Base-by-base conservation (phyloP, 1,284 basidiomycete genomes). In the Bondarzewia mesenterica region DNA sequence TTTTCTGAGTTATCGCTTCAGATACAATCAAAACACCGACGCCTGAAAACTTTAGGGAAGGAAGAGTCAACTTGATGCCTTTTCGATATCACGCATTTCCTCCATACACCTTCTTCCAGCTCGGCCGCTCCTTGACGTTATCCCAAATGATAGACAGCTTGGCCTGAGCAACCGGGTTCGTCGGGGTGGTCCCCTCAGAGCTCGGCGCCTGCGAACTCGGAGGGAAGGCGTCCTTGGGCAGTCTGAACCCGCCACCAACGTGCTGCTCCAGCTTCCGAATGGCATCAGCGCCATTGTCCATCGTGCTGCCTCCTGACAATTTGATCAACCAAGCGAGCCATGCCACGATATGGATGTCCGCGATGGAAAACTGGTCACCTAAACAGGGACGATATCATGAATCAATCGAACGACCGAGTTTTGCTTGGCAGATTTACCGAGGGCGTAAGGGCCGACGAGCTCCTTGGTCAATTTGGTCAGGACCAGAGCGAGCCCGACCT, bases 321-420 rank as follows among this genome's bases (percentile, higher is more conserved):
- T 58, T 62, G 10, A 82, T 76, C 8, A 92, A 55, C 25, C 81
- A 75, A 2, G 80, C 70, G 35, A 93, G 63, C 89, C 89, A 95
- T 10, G 80, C 81, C 3, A 79, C 81, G 22, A 92, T 68, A 59
- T 93, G 89, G 46, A 92, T 65, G 61, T 94, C 92, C 2, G 83
- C 87, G 39, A 91, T 69, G 7, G 83, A 88, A 59, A 92, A 63
- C 52, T 89, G 86, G 57, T 86, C 85, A 22, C 84, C 84, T 85
- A 50, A 18, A 44, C 68, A 18, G 59, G 53, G 42, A 51, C 52
- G 6, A 6, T 5, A n/a, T n/a, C 5, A 32, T 10, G 29, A 32
- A 32, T 10, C 10, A 32, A 32, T 3, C n/a, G 10, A 10, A 10
- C 29, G 5, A 18, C 18, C 23, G 14, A 21, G 16, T 12, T 20